phyloP scores from a whole-genome alignment of 768 basidiomycete species.

The Mycena haematopus region DNA sequence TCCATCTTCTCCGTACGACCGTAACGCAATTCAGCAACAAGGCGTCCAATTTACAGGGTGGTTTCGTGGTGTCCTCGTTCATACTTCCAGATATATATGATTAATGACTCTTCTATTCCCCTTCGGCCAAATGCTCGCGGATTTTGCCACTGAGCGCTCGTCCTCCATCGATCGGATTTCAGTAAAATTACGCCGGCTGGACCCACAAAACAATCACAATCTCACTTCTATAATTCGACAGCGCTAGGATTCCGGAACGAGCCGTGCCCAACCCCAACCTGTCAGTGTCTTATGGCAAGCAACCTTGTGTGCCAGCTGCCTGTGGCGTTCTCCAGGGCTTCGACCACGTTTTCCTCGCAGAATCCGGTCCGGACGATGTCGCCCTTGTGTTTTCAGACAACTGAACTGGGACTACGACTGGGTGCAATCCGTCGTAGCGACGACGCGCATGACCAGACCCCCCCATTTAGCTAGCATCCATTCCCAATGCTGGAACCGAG shows the following conservation, averaged over 20 bases:
- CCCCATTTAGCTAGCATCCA: not conserved
- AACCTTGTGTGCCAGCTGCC: conserved; percentile 21
- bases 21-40: conserved; percentile 1
- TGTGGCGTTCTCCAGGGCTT: conserved; percentile 23
- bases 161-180: too few species aligned
- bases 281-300: not conserved
- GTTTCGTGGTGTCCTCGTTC: conserved; percentile 20
- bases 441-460: not conserved
- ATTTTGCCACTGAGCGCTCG: not conserved
- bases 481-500: not conserved
- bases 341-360: conserved; percentile 18
- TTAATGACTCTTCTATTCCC: too few species aligned
- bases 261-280: not conserved
- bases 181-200: not conserved
- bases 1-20: not conserved
- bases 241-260: not conserved
- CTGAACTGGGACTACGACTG: not conserved
- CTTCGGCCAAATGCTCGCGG: not conserved
- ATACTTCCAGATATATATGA: not conserved
- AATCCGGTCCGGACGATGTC: conserved; percentile 15
- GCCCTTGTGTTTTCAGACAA: conserved; percentile 1
- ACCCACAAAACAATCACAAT: conserved; percentile 14
- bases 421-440: not conserved
- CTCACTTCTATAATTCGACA: not conserved
- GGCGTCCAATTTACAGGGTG: conserved; percentile 4